Evolutionary conservation across 1,139 yeast species (phyloP), one percentile per base, ranked within the genome.

Genomic region (Debaryomyces sp.): DNA sequence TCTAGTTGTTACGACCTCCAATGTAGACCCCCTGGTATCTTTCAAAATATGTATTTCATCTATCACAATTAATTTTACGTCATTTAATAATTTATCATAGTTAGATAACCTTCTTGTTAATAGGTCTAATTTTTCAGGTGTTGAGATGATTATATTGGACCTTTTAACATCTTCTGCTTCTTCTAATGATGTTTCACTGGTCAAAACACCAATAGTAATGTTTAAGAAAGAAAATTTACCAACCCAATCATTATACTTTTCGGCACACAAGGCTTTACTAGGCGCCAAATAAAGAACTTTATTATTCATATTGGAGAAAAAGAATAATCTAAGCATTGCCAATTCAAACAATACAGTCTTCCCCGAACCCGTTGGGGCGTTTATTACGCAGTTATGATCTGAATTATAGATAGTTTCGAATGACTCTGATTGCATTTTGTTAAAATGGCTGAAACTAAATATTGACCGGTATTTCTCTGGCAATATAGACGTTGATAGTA

Each of bases 61-160:
- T 18, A 81, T 68, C 13, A 81, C 53, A 21, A 81, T 60, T 17
- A 81, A 56, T 42, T 66, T 66, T 1, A 80, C 64, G 36, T 70
- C 54, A 15, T 66, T 68, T 43, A 78, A 68, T n/a, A 77, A 51
- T 33, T 61, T 67, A 3, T 63, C 54, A 47, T 72, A 70, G 51
- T 78, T 81, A 4, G 63, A 54, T 82, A 83, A 77, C 52, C 70
- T 70, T 51, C 84, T 66, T 0, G 84, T 78, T 46, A 80, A 60
- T 42, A 73, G 61, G 54, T 81, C 85, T 83, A 84, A 80, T 60
- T 80, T 81, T 59, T 81, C 85, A 2, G 85, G 84, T 0, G 85
- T 81, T 1, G 83, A 73, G 8, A 81, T 70, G 8, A 81, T 75
- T 4, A 81, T 67, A 43, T 76, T 74, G 3, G 80, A 70, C 24